Conservation (phyloP, 2,329 filamentous ascomycete species). For the Thielaviopsis populi region DNA sequence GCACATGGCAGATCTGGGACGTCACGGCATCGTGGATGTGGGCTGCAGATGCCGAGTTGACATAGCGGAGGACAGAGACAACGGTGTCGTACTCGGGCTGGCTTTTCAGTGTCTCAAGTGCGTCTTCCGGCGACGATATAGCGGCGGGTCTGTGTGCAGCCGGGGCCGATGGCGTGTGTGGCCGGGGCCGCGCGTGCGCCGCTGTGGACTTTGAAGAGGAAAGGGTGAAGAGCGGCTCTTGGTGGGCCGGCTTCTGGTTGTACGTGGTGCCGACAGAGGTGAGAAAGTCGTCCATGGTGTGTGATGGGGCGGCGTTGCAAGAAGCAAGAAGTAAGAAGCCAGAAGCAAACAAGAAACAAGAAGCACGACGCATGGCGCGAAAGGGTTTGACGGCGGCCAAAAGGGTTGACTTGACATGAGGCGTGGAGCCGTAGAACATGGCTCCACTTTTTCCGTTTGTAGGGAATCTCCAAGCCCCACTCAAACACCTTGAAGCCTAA, state of each 20-base stretch:
- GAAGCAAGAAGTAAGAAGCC: background rate
- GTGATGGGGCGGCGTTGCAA: background rate
- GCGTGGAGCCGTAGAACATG: background rate
- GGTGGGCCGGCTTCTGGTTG: constrained; percentile 23
- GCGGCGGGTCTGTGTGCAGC: background rate
- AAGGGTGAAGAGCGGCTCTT: constrained; percentile 26
- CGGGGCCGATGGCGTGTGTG: background rate
- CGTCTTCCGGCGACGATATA: constrained; percentile 31
- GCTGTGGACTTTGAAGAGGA: constrained; percentile 2
- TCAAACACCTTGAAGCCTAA: background rate
- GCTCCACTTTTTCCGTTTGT: background rate
- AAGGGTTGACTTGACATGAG: background rate
- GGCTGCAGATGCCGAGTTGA: constrained; percentile 22
- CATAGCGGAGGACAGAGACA: constrained; percentile 35
- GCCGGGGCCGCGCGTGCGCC: background rate
- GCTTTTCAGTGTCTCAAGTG: constrained; percentile 42
- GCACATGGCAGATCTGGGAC: constrained; percentile 51
- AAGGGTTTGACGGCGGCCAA: background rate
- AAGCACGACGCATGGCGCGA: background rate
- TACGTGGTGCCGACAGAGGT: constrained; percentile 40
- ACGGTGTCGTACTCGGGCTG: constrained; percentile 49
- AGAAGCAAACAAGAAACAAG: background rate
- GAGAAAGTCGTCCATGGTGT: constrained; percentile 40
- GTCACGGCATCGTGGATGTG: background rate
- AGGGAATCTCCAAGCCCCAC: background rate